Evolutionary conservation across 495 filamentous ascomycete species (phyloP), one percentile per base, ranked within the genome.

Genomic region (Apiosordaria backusii): DNA sequence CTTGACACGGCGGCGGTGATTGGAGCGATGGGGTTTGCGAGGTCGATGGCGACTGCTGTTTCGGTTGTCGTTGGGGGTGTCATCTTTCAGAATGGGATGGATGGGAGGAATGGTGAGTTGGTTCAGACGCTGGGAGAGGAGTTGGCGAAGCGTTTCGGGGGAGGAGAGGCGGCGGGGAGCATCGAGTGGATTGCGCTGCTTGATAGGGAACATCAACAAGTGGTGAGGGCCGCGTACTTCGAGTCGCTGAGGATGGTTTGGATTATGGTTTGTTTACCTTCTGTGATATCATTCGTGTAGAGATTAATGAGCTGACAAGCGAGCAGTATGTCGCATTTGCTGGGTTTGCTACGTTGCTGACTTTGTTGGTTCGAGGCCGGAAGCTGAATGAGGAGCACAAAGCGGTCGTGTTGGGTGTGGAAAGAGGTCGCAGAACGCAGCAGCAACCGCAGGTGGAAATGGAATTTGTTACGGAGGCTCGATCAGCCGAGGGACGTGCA

Each of bases 51-150:
- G 2, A 91, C 87, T 0, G 83, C 88, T 16, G 82, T 88, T 19
- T 86, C 85, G 10, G 85, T 93, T 16, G 89, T 92, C 15, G 82
- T 93, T 19, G 91, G 91, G 13, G 85, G 88, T 15, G 89, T 92
- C 6, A 85, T 93, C 25, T 93, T 93, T 76, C 83, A 88, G 69
- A 88, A 88, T 71, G 74, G 71, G 35, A 81, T 80, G 78, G 66
- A 77, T 53, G 73, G 67, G 58, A 71, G 77, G 62, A 75, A 75
- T 23, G 64, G 70, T 9, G 66, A 26, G 4, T 66, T 81, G 15
- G 55, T 73, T 21, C 60, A 69, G 35, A 35, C 71, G 16, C 68
- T 84, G 6, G 81, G 79, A 0, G 74, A 76, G 2, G 69, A 75
- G n/a, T 45, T 78, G 1, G 80, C 78, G 0, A 45, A 67, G 0